These are phyloP conservation scores for Eucalyptus curtisii DNA, from an alignment of 345 rosid species.

Conservation along the genomic window DNA sequence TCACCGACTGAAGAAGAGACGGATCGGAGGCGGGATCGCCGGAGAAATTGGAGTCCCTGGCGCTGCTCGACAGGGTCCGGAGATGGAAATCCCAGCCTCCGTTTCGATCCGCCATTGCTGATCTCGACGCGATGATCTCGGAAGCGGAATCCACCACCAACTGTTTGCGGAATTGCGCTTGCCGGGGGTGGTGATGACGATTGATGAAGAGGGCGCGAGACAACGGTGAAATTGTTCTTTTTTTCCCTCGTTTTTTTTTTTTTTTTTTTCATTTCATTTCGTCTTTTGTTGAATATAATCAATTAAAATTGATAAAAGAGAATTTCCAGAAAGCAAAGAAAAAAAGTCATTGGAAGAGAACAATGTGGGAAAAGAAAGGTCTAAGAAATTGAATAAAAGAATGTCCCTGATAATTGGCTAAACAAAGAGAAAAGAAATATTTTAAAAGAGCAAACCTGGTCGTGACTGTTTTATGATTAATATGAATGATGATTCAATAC, in stretches of 20 bases:
- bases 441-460: not conserved
- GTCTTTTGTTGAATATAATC: not conserved
- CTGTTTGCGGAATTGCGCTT: not conserved
- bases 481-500: not conserved
- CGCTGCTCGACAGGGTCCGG: slow-evolving; percentile 50
- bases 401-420: not conserved
- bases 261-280: not conserved
- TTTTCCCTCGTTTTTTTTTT: not conserved
- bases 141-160: not conserved
- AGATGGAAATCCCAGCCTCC: slow-evolving; percentile 73
- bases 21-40: slow-evolving; percentile 84
- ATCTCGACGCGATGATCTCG: not conserved
- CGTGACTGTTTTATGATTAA: not conserved
- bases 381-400: not conserved
- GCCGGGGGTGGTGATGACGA: not conserved
- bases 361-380: not conserved
- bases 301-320: not conserved
- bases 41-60: slow-evolving; percentile 59
- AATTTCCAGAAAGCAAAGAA: not conserved
- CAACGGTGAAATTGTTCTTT: not conserved
- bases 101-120: slow-evolving; percentile 32
- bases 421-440: not conserved
- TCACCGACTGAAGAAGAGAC: slow-evolving; percentile 59
- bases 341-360: rapidly evolving
- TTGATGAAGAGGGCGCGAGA: not conserved